Conservation (phyloP, 2,329 filamentous ascomycete species). For the Atkinsonella texensis region DNA sequence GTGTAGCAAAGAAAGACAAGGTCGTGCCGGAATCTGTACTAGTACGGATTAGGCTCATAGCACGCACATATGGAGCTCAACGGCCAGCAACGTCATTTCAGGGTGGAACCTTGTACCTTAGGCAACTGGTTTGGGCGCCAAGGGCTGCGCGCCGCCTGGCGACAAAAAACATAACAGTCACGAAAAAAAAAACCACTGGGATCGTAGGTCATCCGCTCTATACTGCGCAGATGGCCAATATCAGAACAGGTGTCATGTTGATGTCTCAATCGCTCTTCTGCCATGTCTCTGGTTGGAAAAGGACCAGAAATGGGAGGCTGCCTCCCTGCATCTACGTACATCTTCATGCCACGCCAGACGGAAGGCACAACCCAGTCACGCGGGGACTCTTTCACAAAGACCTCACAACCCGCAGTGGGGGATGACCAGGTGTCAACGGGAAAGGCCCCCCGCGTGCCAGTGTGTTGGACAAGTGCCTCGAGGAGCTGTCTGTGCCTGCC, state of each 20-base stretch:
- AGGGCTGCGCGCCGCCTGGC: background rate
- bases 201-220: background rate
- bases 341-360: background rate
- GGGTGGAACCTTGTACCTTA: background rate
- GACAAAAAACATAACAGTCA: too few species aligned
- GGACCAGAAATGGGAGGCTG: background rate
- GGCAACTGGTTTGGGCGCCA: background rate
- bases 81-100: background rate
- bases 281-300: background rate
- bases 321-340: background rate
- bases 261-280: background rate
- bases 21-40: too few species aligned
- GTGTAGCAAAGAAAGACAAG: too few species aligned
- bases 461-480: too few species aligned
- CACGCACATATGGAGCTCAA: background rate
- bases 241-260: background rate
- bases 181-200: too few species aligned
- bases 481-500: too few species aligned
- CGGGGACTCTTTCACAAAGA: too few species aligned
- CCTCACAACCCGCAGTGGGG: too few species aligned
- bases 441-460: too few species aligned
- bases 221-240: too few species aligned
- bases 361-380: background rate
- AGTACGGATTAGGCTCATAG: too few species aligned
- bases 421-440: too few species aligned